phyloP scores from a whole-genome alignment of 192 early-diverging fungal genomes.

The Chytriomyces hyalinus region DNA sequence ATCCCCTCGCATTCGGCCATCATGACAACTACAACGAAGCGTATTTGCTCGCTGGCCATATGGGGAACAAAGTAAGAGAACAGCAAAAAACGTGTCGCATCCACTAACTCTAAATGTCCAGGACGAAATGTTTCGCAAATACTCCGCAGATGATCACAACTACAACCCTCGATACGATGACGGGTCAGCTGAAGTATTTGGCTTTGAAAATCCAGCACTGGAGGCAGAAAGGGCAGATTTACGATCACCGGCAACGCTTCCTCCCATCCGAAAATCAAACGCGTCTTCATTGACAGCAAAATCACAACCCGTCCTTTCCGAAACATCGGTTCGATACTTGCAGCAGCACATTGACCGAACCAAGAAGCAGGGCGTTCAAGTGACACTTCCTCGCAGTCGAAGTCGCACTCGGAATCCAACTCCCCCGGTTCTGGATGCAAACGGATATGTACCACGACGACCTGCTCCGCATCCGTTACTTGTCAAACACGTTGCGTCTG shows the following conservation, averaged over 20 bases:
- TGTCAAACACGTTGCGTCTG: background rate
- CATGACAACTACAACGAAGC: conserved; percentile 17
- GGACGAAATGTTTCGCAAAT: background rate
- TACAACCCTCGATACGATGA: background rate
- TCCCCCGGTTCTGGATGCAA: background rate
- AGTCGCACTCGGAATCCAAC: background rate
- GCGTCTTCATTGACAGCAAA: background rate
- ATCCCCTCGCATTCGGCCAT: conserved; percentile 29
- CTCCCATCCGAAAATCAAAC: conserved; percentile 4
- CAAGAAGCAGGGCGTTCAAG: conserved; percentile 7
- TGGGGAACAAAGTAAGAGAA: too few relatives aligned
- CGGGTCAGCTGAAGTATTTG: background rate
- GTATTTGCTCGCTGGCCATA: too few relatives aligned
- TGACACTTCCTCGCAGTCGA: conserved; percentile 1
- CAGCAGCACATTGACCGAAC: conserved; percentile 29
- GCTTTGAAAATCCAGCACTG: conserved; percentile 6
- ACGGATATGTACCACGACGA: background rate
- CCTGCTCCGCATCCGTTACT: background rate
- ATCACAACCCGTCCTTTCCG: background rate
- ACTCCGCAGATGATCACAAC: background rate
- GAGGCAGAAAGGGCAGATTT: conserved; percentile 3
- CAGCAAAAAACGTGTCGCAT: background rate
- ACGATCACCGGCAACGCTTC: background rate
- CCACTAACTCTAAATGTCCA: background rate
- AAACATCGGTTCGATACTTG: conserved; percentile 27